Percentiles rank a stretch among this genome's conserved stretches.
phyloP scores from a whole-genome alignment of 768 basidiomycete genomes.

The Chiua virens region DNA sequence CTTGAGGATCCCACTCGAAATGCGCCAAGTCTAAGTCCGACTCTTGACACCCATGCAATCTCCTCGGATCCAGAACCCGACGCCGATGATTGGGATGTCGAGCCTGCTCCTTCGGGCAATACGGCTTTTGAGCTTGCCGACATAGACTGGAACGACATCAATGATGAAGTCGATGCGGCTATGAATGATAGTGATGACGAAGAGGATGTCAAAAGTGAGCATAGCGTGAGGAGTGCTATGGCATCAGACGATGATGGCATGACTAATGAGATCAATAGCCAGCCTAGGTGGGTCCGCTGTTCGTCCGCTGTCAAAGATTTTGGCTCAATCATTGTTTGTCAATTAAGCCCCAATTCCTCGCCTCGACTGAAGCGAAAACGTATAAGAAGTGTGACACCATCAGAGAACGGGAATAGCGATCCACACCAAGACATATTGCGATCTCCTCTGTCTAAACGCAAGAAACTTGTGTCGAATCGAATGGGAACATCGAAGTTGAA shows the following conservation, averaged over 20 bases:
- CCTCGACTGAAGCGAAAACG: conserved; percentile 63
- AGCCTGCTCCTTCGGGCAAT: conserved; percentile 33
- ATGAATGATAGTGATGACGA: conserved; percentile 77
- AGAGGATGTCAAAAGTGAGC: conserved; percentile 37
- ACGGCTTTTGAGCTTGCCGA: conserved; percentile 50
- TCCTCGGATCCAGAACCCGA: conserved; percentile 70
- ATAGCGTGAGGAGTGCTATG: conserved; percentile 43
- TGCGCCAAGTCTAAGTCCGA: conserved; percentile 42
- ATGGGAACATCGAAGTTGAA: conserved; percentile 67
- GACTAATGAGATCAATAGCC: conserved; percentile 52
- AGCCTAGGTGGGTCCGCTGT: conserved; percentile 37
- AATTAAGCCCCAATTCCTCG: conserved; percentile 39
- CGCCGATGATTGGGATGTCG: conserved; percentile 66
- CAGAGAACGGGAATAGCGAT: conserved; percentile 47
- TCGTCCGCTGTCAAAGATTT: conserved; percentile 12
- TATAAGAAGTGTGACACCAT: conserved; percentile 69
- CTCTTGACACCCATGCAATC: conserved; percentile 49
- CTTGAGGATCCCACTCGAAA: conserved; percentile 57
- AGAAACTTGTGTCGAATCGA: conserved; percentile 68
- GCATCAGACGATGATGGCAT: conserved; percentile 49
- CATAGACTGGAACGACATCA: conserved; percentile 81
- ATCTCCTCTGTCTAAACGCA: conserved; percentile 79
- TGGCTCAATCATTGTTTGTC: conserved; percentile 6
- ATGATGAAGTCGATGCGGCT: conserved; percentile 84
- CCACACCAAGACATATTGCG: conserved; percentile 45